Evolutionary conservation across 768 basidiomycete species (phyloP).

Genomic region (Mycena kentingensis): DNA sequence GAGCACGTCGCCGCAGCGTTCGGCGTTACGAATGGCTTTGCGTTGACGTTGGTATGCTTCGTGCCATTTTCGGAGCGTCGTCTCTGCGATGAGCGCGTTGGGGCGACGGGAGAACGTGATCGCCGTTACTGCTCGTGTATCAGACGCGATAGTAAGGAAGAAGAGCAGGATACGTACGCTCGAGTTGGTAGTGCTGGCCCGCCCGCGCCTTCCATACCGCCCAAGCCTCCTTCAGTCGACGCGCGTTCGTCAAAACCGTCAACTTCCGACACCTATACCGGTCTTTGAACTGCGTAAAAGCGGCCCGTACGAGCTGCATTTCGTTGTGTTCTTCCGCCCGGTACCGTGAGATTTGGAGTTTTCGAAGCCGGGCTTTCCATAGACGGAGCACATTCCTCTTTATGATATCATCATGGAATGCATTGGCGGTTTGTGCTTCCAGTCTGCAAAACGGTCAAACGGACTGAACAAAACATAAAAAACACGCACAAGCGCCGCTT

Average conservation of each 20-base stretch:
- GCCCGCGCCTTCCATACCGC: conserved; percentile 52
- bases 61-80: conserved; percentile 49
- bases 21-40: conserved; percentile 50
- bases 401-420: conserved; percentile 42
- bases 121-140: conserved; percentile 43
- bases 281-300: conserved; percentile 68
- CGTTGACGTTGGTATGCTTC: conserved; percentile 43
- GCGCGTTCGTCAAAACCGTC: conserved; percentile 49
- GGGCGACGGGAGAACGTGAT: conserved; percentile 50
- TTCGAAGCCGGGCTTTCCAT: conserved; percentile 58
- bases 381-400: conserved; percentile 48
- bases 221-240: conserved; percentile 50
- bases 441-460: conserved; percentile 39
- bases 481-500: conserved; percentile 52
- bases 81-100: conserved; percentile 39
- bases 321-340: too few relatives aligned
- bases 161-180: conserved; percentile 45
- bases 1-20: conserved; percentile 47
- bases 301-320: conserved; percentile 58
- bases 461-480: conserved; percentile 4
- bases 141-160: conserved; percentile 13
- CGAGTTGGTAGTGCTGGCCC: conserved; percentile 38
- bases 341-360: conserved; percentile 50
- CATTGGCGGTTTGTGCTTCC: conserved; percentile 44
- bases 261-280: conserved; percentile 62